phyloP scores from a whole-genome alignment of 768 basidiomycete genomes.

The Lentinula aciculospora region DNA sequence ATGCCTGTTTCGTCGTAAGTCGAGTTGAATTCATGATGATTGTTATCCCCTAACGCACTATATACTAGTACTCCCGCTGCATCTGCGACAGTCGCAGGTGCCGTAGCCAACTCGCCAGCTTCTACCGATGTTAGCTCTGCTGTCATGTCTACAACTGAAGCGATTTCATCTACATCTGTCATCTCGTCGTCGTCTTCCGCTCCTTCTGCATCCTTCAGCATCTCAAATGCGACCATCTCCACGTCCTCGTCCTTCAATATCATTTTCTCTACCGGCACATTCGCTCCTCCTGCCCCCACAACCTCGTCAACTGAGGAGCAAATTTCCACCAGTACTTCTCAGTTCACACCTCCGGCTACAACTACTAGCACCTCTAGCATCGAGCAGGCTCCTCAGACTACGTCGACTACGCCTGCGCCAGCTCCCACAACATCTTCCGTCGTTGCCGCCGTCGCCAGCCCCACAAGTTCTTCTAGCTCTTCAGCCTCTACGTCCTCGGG shows the following conservation, averaged over 20 bases:
- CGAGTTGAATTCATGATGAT: neutral
- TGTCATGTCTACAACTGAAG: conserved; percentile 5
- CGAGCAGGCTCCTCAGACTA: conserved; percentile 7
- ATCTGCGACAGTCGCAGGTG: neutral
- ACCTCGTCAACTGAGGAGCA: neutral
- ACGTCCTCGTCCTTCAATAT: conserved; percentile 2
- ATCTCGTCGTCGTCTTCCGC: conserved; percentile 14
- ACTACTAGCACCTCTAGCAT: conserved; percentile 13
- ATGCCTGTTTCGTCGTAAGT: conserved; percentile 13
- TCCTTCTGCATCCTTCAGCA: conserved; percentile 15
- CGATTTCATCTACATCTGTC: neutral
- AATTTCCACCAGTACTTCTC: conserved; percentile 14
- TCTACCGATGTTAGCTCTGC: conserved; percentile 9
- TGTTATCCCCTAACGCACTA: neutral
- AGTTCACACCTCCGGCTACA: conserved; percentile 10
- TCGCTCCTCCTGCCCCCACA: neutral
- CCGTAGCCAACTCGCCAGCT: conserved; percentile 5
- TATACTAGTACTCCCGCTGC: conserved; percentile 6
- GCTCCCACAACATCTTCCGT: conserved; percentile 13
- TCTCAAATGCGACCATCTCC: conserved; percentile 8
- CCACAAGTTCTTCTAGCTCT: conserved; percentile 14
- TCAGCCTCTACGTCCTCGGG: conserved; percentile 9
- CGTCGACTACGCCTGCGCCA: conserved; percentile 11
- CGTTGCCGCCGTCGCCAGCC: conserved; percentile 12
- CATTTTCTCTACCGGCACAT: neutral